Evolutionary conservation across 2,329 filamentous ascomycete species (phyloP).

Genomic region (Dichotomopilus funicola): DNA sequence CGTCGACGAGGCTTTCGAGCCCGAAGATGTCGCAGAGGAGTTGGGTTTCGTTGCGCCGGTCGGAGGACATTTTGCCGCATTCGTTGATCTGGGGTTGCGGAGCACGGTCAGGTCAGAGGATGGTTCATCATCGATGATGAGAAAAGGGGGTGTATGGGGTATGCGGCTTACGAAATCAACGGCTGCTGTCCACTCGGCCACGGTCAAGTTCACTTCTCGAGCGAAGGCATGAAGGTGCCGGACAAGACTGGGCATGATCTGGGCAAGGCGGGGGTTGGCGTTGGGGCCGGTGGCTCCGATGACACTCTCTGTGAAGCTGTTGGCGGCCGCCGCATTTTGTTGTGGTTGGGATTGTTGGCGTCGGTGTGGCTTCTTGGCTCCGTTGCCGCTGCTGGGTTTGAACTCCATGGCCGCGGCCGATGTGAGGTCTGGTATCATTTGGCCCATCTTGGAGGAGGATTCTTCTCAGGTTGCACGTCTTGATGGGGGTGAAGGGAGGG

Average conservation of each 20-base stretch:
- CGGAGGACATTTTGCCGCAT: slow-evolving; percentile 56
- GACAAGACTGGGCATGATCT: slow-evolving; percentile 53
- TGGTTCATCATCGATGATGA: neutral
- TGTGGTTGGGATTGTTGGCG: slow-evolving; percentile 4
- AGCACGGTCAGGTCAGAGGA: neutral
- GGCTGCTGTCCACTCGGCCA: slow-evolving; percentile 60
- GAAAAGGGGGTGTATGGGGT: neutral
- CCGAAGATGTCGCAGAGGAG: slow-evolving; percentile 62
- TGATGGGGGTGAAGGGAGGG: neutral
- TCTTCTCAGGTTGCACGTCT: too few species aligned
- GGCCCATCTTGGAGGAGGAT: slow-evolving; percentile 13
- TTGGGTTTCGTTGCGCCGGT: slow-evolving; percentile 61
- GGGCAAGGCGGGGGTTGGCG: slow-evolving; percentile 50
- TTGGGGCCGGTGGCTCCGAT: slow-evolving; percentile 59
- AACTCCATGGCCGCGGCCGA: slow-evolving; percentile 2
- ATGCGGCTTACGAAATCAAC: slow-evolving; percentile 46
- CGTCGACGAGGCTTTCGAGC: slow-evolving; percentile 57
- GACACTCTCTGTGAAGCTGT: slow-evolving; percentile 53
- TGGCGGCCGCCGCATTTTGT: slow-evolving; percentile 25
- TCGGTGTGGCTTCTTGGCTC: neutral
- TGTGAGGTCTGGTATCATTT: slow-evolving; percentile 17
- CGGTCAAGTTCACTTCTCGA: slow-evolving; percentile 58
- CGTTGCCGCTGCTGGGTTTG: slow-evolving; percentile 1
- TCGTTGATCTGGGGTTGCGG: slow-evolving; percentile 46
- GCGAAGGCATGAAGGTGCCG: slow-evolving; percentile 62